Conservation (phyloP, 495 filamentous ascomycete genomes). For the Podospora tetraspora region DNA sequence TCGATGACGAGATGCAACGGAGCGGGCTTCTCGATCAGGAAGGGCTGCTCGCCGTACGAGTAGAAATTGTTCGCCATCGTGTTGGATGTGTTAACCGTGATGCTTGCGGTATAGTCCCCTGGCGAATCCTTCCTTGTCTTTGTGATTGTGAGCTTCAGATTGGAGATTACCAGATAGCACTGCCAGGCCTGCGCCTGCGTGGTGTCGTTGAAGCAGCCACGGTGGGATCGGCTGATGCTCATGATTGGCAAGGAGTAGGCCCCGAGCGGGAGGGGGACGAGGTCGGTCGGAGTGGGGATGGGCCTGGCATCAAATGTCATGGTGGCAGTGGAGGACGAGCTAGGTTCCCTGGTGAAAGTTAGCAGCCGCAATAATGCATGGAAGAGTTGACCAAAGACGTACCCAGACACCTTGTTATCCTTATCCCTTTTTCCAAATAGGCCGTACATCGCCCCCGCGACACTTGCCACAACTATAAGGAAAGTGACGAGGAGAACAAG, state of each 20-base stretch:
- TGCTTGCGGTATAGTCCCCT: conserved; percentile 31
- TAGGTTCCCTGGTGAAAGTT: conserved; percentile 18
- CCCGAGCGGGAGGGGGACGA: conserved; percentile 60
- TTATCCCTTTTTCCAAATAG: conserved; percentile 29
- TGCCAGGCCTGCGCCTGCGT: conserved; percentile 63
- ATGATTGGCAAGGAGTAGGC: conserved; percentile 55
- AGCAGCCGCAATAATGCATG: conserved; percentile 7
- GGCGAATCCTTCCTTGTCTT: conserved; percentile 10
- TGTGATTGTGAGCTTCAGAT: conserved; percentile 29
- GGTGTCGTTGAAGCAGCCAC: conserved; percentile 59
- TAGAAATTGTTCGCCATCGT: conserved; percentile 36
- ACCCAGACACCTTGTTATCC: conserved; percentile 20
- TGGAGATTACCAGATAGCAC: conserved; percentile 47
- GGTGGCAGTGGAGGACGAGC: conserved; percentile 30
- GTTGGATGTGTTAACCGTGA: conserved; percentile 34
- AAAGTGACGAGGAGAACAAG: conserved; percentile 51
- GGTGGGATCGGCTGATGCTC: conserved; percentile 48
- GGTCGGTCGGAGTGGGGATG: conserved; percentile 51
- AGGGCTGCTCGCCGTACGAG: conserved; percentile 71
- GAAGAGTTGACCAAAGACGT: conserved; percentile 7
- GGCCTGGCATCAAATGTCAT: conserved; percentile 60
- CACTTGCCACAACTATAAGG: conserved; percentile 54
- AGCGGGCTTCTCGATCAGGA: conserved; percentile 45
- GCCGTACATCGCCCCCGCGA: conserved; percentile 55
- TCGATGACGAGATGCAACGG: conserved; percentile 61